phyloP scores from a whole-genome alignment of 257 asterid genomes.

The Capsicum chinense region DNA sequence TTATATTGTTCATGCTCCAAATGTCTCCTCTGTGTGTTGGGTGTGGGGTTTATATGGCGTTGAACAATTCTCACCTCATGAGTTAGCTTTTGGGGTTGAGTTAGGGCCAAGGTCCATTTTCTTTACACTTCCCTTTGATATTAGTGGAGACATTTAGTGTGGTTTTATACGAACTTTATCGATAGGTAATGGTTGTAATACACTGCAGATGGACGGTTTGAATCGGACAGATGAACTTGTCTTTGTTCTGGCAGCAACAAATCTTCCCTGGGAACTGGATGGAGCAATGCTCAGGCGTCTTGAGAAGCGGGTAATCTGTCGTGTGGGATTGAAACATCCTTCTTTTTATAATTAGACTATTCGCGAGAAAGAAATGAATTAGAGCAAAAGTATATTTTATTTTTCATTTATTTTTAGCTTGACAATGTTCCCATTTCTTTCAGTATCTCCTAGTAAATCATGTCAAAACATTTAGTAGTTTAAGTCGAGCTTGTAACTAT shows the following conservation, averaged over 20 bases:
- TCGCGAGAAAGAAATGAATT: conserved; percentile 10
- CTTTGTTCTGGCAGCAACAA: conserved; percentile 97
- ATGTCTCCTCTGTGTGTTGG: no score
- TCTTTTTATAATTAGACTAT: background rate
- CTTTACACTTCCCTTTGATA: background rate
- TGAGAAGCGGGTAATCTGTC: conserved; percentile 78
- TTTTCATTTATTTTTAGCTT: background rate
- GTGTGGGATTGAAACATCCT: conserved; percentile 16
- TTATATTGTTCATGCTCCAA: no score
- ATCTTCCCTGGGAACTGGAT: conserved; percentile 99
- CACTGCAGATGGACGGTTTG: conserved; percentile 99
- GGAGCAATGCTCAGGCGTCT: conserved; percentile 99
- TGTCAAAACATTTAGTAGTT: background rate
- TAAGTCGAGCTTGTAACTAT: background rate
- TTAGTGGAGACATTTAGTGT: background rate
- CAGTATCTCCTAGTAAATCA: conserved; percentile 7
- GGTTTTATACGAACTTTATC: background rate
- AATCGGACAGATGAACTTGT: conserved; percentile 90
- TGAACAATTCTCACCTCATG: no score
- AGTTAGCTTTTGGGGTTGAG: no score
- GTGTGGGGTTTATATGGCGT: no score
- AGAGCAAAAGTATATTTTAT: background rate
- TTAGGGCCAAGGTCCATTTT: no score
- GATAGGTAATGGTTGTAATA: conserved; percentile 41
- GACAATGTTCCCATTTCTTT: background rate